phyloP scores from a whole-genome alignment of 192 early-diverging fungal genomes.

The Jimgerdemannia lactiflua region DNA sequence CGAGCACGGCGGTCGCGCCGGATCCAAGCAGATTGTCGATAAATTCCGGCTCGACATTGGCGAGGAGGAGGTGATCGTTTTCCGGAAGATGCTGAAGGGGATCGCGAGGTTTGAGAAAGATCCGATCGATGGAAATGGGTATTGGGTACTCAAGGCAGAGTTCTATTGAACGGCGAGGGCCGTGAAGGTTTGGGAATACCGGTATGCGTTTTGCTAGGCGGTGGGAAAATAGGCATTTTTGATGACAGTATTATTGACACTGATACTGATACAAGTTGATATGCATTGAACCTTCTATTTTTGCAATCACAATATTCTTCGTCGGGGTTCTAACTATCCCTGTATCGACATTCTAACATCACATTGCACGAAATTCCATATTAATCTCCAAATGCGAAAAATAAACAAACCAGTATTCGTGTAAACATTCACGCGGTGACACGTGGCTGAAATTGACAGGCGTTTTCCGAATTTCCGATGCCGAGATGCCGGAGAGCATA shows the following conservation, averaged over 20 bases:
- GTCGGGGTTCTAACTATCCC: no score
- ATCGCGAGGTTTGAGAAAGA: slow-evolving; percentile 53
- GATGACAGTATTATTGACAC: no score
- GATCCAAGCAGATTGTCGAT: slow-evolving; percentile 46
- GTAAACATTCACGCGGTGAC: neutral
- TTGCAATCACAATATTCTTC: neutral
- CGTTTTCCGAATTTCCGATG: neutral
- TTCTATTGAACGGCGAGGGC: slow-evolving; percentile 26
- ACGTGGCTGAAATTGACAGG: neutral
- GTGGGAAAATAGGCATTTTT: neutral
- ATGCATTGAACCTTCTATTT: neutral
- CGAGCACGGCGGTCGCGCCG: slow-evolving; percentile 39
- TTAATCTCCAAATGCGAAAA: neutral
- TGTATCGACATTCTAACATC: no score
- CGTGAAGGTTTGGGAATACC: neutral
- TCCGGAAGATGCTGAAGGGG: slow-evolving; percentile 66
- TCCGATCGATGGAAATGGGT: slow-evolving; percentile 29
- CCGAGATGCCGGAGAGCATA: no score
- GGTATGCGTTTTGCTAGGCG: neutral
- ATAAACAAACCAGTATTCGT: neutral
- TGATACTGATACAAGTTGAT: neutral
- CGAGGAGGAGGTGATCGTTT: slow-evolving; percentile 49
- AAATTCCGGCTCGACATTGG: slow-evolving; percentile 47
- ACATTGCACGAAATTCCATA: neutral
- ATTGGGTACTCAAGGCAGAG: slow-evolving; percentile 59